These are phyloP conservation scores for Xylaria bambusicola DNA, from an alignment of 495 filamentous ascomycete species.

Conservation along the genomic window DNA sequence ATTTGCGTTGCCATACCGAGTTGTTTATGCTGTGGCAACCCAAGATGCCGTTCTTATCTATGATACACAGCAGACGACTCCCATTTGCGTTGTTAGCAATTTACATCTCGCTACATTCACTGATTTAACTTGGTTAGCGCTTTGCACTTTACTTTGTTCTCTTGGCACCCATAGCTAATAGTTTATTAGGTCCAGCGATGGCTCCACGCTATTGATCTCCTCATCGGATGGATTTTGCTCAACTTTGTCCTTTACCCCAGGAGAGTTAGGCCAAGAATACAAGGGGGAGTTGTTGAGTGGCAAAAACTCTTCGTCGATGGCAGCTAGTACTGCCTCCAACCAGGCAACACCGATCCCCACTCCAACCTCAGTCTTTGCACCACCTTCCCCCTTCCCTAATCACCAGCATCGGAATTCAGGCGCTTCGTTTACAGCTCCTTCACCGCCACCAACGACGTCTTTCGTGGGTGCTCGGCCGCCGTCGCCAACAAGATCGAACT, in stretches of 20 bases:
- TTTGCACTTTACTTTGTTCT: slow-evolving; percentile 15
- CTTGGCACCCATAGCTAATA: slow-evolving; percentile 3
- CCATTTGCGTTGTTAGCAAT: slow-evolving; percentile 91
- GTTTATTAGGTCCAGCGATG: slow-evolving; percentile 81
- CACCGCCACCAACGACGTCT: slow-evolving; percentile 54
- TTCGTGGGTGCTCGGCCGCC: slow-evolving; percentile 60
- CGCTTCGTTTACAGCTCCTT: slow-evolving; percentile 56
- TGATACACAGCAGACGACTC: slow-evolving; percentile 95
- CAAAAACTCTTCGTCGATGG: slow-evolving; percentile 44
- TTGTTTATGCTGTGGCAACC: slow-evolving; percentile 96
- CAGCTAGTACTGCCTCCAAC: slow-evolving; percentile 48
- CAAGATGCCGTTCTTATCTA: slow-evolving; percentile 96
- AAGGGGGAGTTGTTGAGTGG: slow-evolving; percentile 62
- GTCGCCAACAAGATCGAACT: slow-evolving; percentile 81
- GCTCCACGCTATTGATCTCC: slow-evolving; percentile 87
- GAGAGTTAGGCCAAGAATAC: slow-evolving; percentile 87
- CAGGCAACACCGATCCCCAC: slow-evolving; percentile 67
- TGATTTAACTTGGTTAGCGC: slow-evolving; percentile 84
- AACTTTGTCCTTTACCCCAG: slow-evolving; percentile 76
- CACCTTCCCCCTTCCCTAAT: slow-evolving; percentile 58
- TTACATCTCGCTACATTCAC: slow-evolving; percentile 97
- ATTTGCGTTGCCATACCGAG: slow-evolving; percentile 86
- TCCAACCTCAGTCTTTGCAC: slow-evolving; percentile 59
- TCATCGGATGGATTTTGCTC: slow-evolving; percentile 99
- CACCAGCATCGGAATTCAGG: slow-evolving; percentile 54